phyloP scores from a whole-genome alignment of 2,329 filamentous ascomycete genomes.

The Colletotrichum echinochloae region DNA sequence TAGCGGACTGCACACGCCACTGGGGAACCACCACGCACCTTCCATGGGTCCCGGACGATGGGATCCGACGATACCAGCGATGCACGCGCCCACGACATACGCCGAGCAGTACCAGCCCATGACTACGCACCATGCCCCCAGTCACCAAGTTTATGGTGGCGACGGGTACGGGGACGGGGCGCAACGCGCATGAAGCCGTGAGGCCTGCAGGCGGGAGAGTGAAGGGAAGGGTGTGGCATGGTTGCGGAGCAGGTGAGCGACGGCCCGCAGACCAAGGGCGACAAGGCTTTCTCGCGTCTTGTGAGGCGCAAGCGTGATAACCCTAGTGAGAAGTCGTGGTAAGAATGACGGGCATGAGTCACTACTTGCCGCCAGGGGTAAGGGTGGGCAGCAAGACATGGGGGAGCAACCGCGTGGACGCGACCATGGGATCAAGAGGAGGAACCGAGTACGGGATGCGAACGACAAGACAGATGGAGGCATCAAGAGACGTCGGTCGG shows the following conservation, averaged over 20 bases:
- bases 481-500: constrained; percentile 15
- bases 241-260: constrained; percentile 17
- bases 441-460: neutral
- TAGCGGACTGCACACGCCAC: constrained; percentile 54
- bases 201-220: constrained; percentile 20
- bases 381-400: neutral
- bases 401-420: constrained; percentile 21
- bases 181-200: constrained; percentile 54
- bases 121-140: constrained; percentile 49
- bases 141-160: constrained; percentile 57
- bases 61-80: constrained; percentile 50
- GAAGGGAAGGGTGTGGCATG: constrained; percentile 10
- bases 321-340: constrained; percentile 7
- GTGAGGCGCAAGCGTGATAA: constrained; percentile 26
- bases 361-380: constrained; percentile 11
- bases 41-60: constrained; percentile 47
- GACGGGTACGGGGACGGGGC: constrained; percentile 57
- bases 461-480: constrained; percentile 1
- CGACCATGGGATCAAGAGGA: constrained; percentile 36
- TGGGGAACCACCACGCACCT: constrained; percentile 45
- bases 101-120: constrained; percentile 55
- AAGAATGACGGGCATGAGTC: constrained; percentile 28
- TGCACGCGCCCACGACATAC: constrained; percentile 50
- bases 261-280: constrained; percentile 2
- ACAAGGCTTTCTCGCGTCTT: constrained; percentile 31